Evolutionary conservation across 202 grass and related monocot genomes (phyloP).

Genomic region (Dendrocalamus latiflorus): DNA sequence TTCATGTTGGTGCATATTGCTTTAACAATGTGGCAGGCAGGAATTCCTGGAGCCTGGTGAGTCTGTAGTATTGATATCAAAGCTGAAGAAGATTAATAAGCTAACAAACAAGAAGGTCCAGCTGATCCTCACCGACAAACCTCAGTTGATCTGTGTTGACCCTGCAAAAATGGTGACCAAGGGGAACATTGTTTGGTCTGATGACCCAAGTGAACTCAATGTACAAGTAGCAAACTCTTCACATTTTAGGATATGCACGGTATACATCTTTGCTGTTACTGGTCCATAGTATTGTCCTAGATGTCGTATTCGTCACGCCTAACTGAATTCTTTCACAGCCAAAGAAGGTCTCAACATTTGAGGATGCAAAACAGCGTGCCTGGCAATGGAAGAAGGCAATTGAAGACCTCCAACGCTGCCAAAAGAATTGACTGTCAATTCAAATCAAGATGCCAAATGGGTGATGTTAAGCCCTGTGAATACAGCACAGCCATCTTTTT

Average conservation of each 20-base stretch:
- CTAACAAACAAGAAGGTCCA: conserved; percentile 97
- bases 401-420: conserved; percentile 73
- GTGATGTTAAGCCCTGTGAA: neutral
- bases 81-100: conserved; percentile 95
- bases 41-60: conserved; percentile 89
- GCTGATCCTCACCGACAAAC: conserved; percentile 89
- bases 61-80: conserved; percentile 88
- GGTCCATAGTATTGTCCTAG: neutral
- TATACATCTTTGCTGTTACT: conserved; percentile 23
- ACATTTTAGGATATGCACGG: conserved; percentile 92
- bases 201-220: conserved; percentile 61
- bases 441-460: conserved; percentile 16
- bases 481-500: conserved; percentile 3
- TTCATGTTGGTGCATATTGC: conserved; percentile 21
- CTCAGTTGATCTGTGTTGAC: conserved; percentile 84
- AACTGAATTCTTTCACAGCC: conserved; percentile 50
- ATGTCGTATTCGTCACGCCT: neutral
- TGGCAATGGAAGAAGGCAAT: conserved; percentile 96
- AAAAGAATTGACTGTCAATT: conserved; percentile 41
- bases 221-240: conserved; percentile 75
- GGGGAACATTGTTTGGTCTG: conserved; percentile 75
- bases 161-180: conserved; percentile 89
- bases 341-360: conserved; percentile 83
- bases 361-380: conserved; percentile 78
- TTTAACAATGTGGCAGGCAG: conserved; percentile 61